Evolutionary conservation across 2,329 filamentous ascomycete species (phyloP).

Genomic region (Pseudocercospora fuligena): DNA sequence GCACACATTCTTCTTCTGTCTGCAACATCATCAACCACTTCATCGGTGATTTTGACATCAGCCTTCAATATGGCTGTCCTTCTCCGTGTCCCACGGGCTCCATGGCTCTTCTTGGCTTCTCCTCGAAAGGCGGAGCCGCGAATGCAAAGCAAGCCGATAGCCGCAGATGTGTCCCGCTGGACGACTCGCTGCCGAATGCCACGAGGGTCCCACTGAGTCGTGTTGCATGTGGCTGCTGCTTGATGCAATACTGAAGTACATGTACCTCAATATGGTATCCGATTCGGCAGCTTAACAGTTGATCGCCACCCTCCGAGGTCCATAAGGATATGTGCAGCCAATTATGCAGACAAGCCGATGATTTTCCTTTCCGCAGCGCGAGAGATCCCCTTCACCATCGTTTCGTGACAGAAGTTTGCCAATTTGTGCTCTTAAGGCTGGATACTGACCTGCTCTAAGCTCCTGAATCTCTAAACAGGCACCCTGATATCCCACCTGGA

Average conservation of each 20-base stretch:
- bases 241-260: neutral
- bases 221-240: neutral
- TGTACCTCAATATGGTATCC: neutral
- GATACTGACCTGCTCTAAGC: neutral
- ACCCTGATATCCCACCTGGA: no score
- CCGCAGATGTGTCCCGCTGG: neutral
- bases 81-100: neutral
- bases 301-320: neutral
- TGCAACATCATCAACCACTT: neutral
- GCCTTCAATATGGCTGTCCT: conserved; percentile 6
- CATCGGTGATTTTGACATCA: no score
- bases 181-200: neutral
- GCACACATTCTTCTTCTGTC: neutral
- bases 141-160: neutral
- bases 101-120: neutral
- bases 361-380: neutral
- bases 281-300: neutral
- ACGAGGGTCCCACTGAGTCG: neutral
- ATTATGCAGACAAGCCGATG: neutral
- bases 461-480: neutral
- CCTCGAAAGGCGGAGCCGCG: neutral
- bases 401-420: neutral
- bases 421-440: neutral
- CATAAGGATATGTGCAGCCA: neutral
- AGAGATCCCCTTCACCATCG: neutral